phyloP scores from a whole-genome alignment of 441 rosid genomes.

The Populus hybrid region DNA sequence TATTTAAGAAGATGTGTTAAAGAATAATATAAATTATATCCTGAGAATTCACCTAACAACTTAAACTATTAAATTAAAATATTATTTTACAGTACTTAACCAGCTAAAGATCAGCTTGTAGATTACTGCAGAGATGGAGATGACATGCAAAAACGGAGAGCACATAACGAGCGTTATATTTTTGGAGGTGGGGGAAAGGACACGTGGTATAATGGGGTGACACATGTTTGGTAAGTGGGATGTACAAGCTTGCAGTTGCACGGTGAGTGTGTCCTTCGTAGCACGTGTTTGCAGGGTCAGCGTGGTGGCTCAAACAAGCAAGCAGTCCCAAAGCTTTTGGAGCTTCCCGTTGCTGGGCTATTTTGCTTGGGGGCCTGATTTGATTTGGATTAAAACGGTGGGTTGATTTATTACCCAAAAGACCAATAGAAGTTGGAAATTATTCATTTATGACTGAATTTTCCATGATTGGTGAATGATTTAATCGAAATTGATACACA shows the following conservation, averaged over 20 bases:
- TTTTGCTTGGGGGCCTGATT: not conserved
- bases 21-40: no score
- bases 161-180: not conserved
- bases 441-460: no score
- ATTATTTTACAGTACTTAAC: no score
- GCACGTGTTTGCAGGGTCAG: slow-evolving; percentile 9
- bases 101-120: not conserved
- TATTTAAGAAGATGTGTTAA: no score
- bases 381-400: no score
- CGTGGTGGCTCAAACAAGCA: no score
- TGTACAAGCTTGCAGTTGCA: slow-evolving; percentile 26
- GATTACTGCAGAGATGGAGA: not conserved
- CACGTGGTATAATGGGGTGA: slow-evolving; percentile 22
- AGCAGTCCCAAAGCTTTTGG: not conserved
- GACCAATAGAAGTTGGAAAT: not conserved
- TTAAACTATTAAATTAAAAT: no score
- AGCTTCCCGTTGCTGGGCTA: not conserved
- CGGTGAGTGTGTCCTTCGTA: slow-evolving; percentile 8
- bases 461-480: no score
- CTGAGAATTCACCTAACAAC: no score
- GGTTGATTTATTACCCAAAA: no score
- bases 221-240: slow-evolving; percentile 21
- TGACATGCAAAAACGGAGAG: not conserved
- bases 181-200: slow-evolving; percentile 10
- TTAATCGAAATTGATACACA: no score